Conservation (phyloP, 495 filamentous ascomycete genomes). For the Penicillium odoratum region DNA sequence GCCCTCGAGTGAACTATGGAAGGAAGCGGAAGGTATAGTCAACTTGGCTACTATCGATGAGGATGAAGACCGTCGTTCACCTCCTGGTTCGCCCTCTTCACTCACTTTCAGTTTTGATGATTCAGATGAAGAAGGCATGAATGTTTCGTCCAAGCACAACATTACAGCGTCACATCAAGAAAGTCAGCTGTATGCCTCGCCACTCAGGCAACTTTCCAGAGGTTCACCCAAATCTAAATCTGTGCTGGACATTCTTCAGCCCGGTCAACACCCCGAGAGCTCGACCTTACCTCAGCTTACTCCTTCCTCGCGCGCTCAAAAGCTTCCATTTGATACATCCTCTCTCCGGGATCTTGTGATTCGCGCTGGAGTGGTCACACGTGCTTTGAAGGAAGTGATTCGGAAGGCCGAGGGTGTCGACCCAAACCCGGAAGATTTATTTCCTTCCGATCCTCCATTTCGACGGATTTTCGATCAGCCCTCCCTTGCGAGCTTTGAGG, state of each 20-base stretch:
- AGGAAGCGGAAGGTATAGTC: slow-evolving; percentile 86
- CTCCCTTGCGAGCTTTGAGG: slow-evolving; percentile 35
- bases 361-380: slow-evolving; percentile 73
- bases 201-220: slow-evolving; percentile 23
- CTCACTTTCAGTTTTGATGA: slow-evolving; percentile 56
- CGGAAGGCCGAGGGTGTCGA: slow-evolving; percentile 75
- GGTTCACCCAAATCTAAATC: slow-evolving; percentile 68
- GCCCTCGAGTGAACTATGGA: slow-evolving; percentile 65
- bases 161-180: slow-evolving; percentile 32
- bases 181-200: slow-evolving; percentile 6
- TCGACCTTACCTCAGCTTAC: slow-evolving; percentile 43
- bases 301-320: slow-evolving; percentile 54
- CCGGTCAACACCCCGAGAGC: slow-evolving; percentile 56
- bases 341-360: slow-evolving; percentile 85
- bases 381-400: slow-evolving; percentile 71
- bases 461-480: slow-evolving; percentile 48
- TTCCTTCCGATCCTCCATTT: slow-evolving; percentile 42
- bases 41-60: slow-evolving; percentile 82
- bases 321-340: slow-evolving; percentile 88
- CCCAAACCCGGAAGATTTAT: slow-evolving; percentile 51
- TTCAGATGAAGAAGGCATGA: slow-evolving; percentile 59
- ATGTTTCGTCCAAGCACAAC: slow-evolving; percentile 32
- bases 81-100: slow-evolving; percentile 52
- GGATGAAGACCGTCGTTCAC: slow-evolving; percentile 56
- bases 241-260: slow-evolving; percentile 82